Percentiles rank a stretch among this genome's conserved stretches.
phyloP scores from a whole-genome alignment of 202 grass and related monocot species.

The Setaria viridis region DNA sequence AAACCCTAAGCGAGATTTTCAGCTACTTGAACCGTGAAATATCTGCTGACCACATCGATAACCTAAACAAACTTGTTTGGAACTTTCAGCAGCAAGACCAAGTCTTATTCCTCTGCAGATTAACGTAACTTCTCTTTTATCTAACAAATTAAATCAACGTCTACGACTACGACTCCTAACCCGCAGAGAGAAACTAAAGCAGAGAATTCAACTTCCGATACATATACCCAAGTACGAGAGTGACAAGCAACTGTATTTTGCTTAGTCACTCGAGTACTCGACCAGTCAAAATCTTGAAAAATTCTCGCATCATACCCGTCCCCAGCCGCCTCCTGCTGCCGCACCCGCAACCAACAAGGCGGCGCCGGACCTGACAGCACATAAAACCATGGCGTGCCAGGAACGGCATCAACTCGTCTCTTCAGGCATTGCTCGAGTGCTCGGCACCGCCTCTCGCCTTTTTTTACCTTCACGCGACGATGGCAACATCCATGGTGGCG shows the following conservation, averaged over 20 bases:
- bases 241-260: constrained; percentile 44
- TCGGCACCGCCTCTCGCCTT: constrained; percentile 30
- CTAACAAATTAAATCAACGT: background rate
- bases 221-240: constrained; percentile 8
- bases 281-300: constrained; percentile 41
- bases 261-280: background rate
- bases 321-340: background rate
- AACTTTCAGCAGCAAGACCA: constrained; percentile 6
- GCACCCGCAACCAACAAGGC: constrained; percentile 1
- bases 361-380: constrained; percentile 19
- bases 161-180: constrained; percentile 17
- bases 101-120: background rate
- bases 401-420: background rate
- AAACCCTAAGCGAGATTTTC: constrained; percentile 1
- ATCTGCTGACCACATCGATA: constrained; percentile 32
- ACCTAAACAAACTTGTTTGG: background rate
- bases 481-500: background rate
- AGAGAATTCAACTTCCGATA: background rate
- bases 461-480: constrained; percentile 3
- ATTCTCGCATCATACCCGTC: background rate
- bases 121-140: background rate
- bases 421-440: background rate
- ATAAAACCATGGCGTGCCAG: constrained; percentile 14
- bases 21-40: background rate
- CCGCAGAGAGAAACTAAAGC: background rate